phyloP scores from a whole-genome alignment of 1,284 basidiomycete genomes.

The Cutaneotrichosporon curvatum region DNA sequence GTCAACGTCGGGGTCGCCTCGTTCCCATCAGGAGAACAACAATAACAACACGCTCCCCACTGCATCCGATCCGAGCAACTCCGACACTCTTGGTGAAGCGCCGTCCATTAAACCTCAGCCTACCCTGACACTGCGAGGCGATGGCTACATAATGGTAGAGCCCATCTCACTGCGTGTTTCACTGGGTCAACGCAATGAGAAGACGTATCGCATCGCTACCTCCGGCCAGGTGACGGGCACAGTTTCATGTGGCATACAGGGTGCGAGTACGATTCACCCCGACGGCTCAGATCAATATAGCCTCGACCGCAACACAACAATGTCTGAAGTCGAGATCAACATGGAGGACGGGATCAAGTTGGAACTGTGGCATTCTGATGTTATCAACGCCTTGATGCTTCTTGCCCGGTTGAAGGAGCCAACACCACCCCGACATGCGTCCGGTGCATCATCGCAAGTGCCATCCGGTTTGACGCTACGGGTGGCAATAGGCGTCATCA shows the following conservation, averaged over 20 bases:
- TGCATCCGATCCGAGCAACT: no score
- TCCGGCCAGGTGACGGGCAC: constrained; percentile 26
- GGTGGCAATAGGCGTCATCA: constrained; percentile 58
- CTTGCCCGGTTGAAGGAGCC: constrained; percentile 38
- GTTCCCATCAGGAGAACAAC: no score
- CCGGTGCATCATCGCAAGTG: constrained; percentile 43
- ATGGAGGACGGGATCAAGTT: constrained; percentile 58
- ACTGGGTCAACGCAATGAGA: constrained; percentile 18
- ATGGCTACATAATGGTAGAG: constrained; percentile 22
- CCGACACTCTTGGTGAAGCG: no score
- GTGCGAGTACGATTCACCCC: constrained; percentile 3
- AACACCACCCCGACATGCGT: constrained; percentile 2
- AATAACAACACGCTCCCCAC: no score
- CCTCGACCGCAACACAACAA: constrained; percentile 46
- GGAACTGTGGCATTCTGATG: constrained; percentile 66
- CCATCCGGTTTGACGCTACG: constrained; percentile 56
- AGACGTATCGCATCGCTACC: constrained; percentile 25
- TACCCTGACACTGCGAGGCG: neutral
- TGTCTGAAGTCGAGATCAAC: constrained; percentile 52
- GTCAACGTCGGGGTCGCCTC: no score
- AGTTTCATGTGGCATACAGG: constrained; percentile 22
- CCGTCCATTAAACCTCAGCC: neutral
- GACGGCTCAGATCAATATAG: constrained; percentile 20
- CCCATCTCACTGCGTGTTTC: constrained; percentile 32
- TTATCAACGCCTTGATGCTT: constrained; percentile 53